These are phyloP conservation scores for Lasiosphaeris hirsuta DNA, from an alignment of 495 filamentous ascomycete genomes.

Conservation along the genomic window DNA sequence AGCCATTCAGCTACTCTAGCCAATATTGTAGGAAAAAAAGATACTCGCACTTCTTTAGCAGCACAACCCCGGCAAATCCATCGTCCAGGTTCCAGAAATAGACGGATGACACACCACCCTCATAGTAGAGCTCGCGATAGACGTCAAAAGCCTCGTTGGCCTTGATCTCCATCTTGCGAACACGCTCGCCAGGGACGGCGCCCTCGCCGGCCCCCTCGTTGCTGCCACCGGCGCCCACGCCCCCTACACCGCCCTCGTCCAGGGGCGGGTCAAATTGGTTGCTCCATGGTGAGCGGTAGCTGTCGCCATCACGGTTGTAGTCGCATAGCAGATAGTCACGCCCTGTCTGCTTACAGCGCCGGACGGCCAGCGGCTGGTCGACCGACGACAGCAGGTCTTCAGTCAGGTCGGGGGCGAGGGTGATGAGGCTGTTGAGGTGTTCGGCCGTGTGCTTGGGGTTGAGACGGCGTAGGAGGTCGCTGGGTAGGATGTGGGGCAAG, in stretches of 20 bases:
- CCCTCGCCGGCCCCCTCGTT: conserved; percentile 55
- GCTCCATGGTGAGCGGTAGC: conserved; percentile 94
- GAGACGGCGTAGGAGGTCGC: conserved; percentile 96
- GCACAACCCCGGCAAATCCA: conserved; percentile 92
- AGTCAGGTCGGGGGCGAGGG: conserved; percentile 82
- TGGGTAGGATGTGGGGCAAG: conserved; percentile 30
- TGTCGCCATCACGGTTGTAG: conserved; percentile 98
- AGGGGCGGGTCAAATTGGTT: conserved; percentile 94
- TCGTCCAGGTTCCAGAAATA: conserved; percentile 99
- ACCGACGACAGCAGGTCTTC: conserved; percentile 98
- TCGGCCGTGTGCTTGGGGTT: conserved; percentile 84
- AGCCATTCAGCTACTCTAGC: background rate
- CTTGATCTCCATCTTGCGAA: conserved; percentile 86
- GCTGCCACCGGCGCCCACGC: conserved; percentile 32
- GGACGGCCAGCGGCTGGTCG: conserved; percentile 87
- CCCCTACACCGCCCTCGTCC: conserved; percentile 43
- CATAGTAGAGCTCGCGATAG: conserved; percentile 96
- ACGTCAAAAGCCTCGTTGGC: conserved; percentile 97
- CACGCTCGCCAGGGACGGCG: conserved; percentile 76
- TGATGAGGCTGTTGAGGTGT: conserved; percentile 82
- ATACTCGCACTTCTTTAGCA: conserved; percentile 84
- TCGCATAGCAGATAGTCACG: conserved; percentile 98
- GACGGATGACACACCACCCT: conserved; percentile 89
- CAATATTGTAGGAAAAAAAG: background rate
- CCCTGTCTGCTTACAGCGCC: conserved; percentile 79